These are phyloP conservation scores for Clavariopsis aquatica DNA, from an alignment of 495 filamentous ascomycete genomes.

Conservation along the genomic window DNA sequence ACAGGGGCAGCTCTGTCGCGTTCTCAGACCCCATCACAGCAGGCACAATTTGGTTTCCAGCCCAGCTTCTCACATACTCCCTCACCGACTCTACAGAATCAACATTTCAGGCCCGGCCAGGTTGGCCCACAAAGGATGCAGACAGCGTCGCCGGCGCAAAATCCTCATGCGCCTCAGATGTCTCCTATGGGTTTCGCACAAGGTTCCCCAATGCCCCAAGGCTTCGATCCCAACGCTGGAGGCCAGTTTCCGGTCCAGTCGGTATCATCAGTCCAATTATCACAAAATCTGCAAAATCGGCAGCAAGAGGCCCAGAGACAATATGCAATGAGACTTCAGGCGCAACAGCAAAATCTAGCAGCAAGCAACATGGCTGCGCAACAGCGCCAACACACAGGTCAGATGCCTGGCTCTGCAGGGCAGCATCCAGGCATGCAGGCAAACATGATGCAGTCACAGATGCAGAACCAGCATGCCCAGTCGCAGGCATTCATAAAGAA, in stretches of 20 bases:
- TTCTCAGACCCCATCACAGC: conserved; percentile 87
- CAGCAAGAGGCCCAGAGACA: conserved; percentile 45
- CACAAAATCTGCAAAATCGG: conserved; percentile 53
- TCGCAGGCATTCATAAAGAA: conserved; percentile 65
- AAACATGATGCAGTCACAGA: conserved; percentile 48
- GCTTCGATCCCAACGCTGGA: conserved; percentile 48
- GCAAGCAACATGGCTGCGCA: conserved; percentile 54
- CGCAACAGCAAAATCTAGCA: conserved; percentile 59
- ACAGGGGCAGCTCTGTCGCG: conserved; percentile 61
- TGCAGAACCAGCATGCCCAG: conserved; percentile 25
- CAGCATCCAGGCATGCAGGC: conserved; percentile 53
- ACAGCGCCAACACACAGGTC: conserved; percentile 36
- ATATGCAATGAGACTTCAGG: conserved; percentile 52
- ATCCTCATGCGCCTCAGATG: conserved; percentile 49
- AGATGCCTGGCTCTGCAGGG: conserved; percentile 33
- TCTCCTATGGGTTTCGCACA: conserved; percentile 53
- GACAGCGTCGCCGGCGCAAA: conserved; percentile 87
- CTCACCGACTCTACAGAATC: conserved; percentile 80
- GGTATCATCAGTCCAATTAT: conserved; percentile 41
- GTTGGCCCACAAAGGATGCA: conserved; percentile 76
- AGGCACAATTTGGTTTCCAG: conserved; percentile 66
- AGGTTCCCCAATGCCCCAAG: conserved; percentile 43
- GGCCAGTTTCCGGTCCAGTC: conserved; percentile 40
- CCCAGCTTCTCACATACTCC: conserved; percentile 79
- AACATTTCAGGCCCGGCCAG: conserved; percentile 58